phyloP scores from a whole-genome alignment of 352 stramenopile species.

The Phytophthora palmivora region DNA sequence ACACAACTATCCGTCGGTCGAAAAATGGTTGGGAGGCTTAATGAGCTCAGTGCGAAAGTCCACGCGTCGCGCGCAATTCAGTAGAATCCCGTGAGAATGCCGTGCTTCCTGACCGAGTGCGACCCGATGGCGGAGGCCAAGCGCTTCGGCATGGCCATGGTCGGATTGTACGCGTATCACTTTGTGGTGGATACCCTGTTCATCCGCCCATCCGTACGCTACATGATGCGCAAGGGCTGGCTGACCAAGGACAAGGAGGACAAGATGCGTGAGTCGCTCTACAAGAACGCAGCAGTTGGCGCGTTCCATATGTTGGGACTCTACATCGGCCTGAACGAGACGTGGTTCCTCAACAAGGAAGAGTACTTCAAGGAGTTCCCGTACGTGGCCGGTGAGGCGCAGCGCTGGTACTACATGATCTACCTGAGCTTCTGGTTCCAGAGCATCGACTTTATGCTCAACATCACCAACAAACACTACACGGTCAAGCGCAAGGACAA shows the following conservation, averaged over 20 bases:
- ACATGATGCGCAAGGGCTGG: conserved; percentile 47
- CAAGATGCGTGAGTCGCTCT: conserved; percentile 87
- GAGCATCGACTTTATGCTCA: conserved; percentile 87
- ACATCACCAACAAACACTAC: conserved; percentile 84
- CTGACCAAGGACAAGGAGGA: conserved; percentile 69
- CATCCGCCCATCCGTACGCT: conserved; percentile 60
- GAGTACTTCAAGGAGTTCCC: conserved; percentile 74
- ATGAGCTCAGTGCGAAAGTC: conserved; percentile 42
- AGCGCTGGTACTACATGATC: conserved; percentile 89
- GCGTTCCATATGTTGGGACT: conserved; percentile 66
- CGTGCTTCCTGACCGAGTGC: conserved; percentile 78
- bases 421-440: conserved; percentile 87
- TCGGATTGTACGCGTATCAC: conserved; percentile 75
- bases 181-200: conserved; percentile 69
- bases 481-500: conserved; percentile 87
- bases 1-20: conserved; percentile 7
- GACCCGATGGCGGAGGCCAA: conserved; percentile 53
- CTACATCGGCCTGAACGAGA: conserved; percentile 65
- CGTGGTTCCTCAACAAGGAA: conserved; percentile 81
- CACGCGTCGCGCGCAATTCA: conserved; percentile 33
- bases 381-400: conserved; percentile 46
- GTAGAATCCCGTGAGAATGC: conserved; percentile 43
- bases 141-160: conserved; percentile 65
- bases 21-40: conserved; percentile 7
- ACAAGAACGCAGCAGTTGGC: conserved; percentile 81